Evolutionary conservation across 768 basidiomycete species (phyloP).

Genomic region (Tylopilus cervinicoccineus): DNA sequence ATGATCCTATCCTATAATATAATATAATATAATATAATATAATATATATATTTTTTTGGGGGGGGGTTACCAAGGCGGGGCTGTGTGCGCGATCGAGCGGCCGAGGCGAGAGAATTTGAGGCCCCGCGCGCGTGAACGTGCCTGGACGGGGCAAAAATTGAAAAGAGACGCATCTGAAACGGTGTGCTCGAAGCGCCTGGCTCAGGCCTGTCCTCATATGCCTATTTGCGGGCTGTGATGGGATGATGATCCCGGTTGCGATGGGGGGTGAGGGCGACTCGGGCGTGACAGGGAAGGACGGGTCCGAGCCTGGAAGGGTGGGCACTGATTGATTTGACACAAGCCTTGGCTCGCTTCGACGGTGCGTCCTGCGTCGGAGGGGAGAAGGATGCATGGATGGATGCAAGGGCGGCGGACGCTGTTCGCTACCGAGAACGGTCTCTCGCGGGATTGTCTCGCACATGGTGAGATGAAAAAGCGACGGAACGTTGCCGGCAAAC

Average conservation of each 20-base stretch:
- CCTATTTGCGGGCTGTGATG: conserved; percentile 19
- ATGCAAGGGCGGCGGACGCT: conserved; percentile 21
- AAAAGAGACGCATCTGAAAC: conserved; percentile 28
- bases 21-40: background rate
- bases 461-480: conserved; percentile 27
- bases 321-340: conserved; percentile 8
- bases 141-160: conserved; percentile 26
- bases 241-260: conserved; percentile 23
- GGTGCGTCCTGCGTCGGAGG: conserved; percentile 9
- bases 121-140: conserved; percentile 24
- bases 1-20: conserved; percentile 5
- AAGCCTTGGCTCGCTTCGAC: conserved; percentile 19
- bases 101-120: conserved; percentile 16
- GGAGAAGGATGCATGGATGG: background rate
- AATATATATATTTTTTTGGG: conserved; percentile 5
- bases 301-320: conserved; percentile 10
- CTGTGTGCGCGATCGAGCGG: conserved; percentile 26
- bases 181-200: conserved; percentile 23
- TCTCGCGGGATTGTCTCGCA: conserved; percentile 30
- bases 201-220: conserved; percentile 17
- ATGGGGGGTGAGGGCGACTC: background rate
- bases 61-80: conserved; percentile 25
- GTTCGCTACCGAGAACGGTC: conserved; percentile 36
- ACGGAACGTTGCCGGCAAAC: conserved; percentile 31
- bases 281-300: conserved; percentile 4